Evolutionary conservation across 2,329 filamentous ascomycete genomes (phyloP).

Genomic region (Penicillium vulpinum): DNA sequence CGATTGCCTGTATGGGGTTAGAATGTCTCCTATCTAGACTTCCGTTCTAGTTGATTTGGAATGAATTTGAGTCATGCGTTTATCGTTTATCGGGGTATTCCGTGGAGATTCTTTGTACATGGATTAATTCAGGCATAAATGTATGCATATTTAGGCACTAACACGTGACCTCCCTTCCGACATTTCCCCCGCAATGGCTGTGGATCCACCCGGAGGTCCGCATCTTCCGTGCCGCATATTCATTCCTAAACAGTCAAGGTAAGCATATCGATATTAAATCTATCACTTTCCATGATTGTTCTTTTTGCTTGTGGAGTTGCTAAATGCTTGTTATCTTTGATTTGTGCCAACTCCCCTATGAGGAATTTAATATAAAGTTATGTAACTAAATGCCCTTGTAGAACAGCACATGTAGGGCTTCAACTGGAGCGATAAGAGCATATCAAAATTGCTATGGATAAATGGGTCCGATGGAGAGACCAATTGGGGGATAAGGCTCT

Average conservation of each 20-base stretch:
- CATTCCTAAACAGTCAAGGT: no score
- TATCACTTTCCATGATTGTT: no score
- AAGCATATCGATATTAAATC: no score
- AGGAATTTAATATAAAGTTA: neutral
- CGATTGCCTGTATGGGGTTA: neutral
- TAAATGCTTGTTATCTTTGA: neutral
- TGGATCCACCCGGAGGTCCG: no score
- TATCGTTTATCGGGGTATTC: no score
- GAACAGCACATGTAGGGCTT: neutral
- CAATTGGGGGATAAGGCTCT: neutral
- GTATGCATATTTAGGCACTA: neutral
- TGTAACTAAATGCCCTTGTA: no score
- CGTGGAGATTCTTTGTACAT: no score
- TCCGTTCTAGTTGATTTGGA: neutral
- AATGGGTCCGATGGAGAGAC: neutral
- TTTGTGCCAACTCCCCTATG: neutral
- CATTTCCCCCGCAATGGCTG: neutral
- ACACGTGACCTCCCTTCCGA: neutral
- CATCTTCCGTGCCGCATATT: no score
- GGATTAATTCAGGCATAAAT: no score
- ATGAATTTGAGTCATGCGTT: no score
- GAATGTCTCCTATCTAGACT: neutral
- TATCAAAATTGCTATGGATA: neutral
- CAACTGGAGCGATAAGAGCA: neutral
- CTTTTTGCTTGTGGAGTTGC: no score